These are phyloP conservation scores for Cyberlindnera lachancei DNA, from an alignment of 805 yeast genomes.

Conservation along the genomic window DNA sequence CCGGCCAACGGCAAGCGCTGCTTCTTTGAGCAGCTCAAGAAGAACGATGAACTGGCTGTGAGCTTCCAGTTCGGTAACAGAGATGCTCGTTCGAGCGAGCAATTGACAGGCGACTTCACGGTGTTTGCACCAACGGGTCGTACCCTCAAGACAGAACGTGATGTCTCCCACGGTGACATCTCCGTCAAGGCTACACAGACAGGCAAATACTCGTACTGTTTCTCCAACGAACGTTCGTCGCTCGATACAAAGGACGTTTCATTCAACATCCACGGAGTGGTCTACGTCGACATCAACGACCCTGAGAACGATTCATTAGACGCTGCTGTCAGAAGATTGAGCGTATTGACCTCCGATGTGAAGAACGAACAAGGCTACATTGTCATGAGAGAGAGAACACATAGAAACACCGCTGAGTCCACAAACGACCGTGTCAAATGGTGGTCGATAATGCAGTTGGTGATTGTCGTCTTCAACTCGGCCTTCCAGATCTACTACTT, in stretches of 20 bases:
- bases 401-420: slow-evolving; percentile 97
- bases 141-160: slow-evolving; percentile 41
- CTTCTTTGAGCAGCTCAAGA: slow-evolving; percentile 75
- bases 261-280: slow-evolving; percentile 89
- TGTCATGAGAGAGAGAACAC: slow-evolving; percentile 93
- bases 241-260: slow-evolving; percentile 82
- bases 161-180: slow-evolving; percentile 76
- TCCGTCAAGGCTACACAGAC: slow-evolving; percentile 52
- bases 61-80: slow-evolving; percentile 93
- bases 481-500: slow-evolving; percentile 90
- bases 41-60: slow-evolving; percentile 80
- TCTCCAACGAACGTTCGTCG: slow-evolving; percentile 75
- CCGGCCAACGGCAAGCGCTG: slow-evolving; percentile 84
- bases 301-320: slow-evolving; percentile 76
- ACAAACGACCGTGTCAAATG: slow-evolving; percentile 95
- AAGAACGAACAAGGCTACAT: slow-evolving; percentile 88
- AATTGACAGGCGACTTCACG: slow-evolving; percentile 57
- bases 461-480: slow-evolving; percentile 80
- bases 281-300: slow-evolving; percentile 74
- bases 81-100: slow-evolving; percentile 62
- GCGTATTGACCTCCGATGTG: slow-evolving; percentile 74
- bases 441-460: slow-evolving; percentile 92
- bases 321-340: slow-evolving; percentile 68
- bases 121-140: slow-evolving; percentile 31
- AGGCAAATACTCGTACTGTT: slow-evolving; percentile 85